Base-by-base conservation (phyloP, 768 basidiomycete genomes). In the Chlorophyllum brunneum region DNA sequence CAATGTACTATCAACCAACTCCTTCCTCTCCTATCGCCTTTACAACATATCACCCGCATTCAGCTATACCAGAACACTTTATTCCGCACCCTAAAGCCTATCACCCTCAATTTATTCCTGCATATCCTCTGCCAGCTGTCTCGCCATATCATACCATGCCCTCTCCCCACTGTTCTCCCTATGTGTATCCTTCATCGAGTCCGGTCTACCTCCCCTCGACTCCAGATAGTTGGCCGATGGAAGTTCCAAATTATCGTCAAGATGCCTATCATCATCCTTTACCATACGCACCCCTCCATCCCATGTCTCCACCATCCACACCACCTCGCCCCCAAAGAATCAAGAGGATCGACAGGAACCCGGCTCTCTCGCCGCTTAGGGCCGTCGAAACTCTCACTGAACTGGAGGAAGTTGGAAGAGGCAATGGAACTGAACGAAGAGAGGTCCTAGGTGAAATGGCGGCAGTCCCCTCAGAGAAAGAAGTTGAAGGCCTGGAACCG, bases 71-170 rank as follows among this genome's bases (percentile, higher is more conserved):
- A 2, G 47, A 48, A 39, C 47, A 48, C 9, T 38, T 38, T 26
- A 38, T 48, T n/a, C 36, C 37, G 2, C 36, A 39, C 24, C 47
- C 34, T 20, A 11, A 24, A 5, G 16, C 31, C n/a, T 39, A 48
- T 27, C 47, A 37, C 27, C 47, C 47, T 48, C 47, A 48, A 18
- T 26, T 48, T n/a, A 15, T 38, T 18, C 37, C 47, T 8, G 15
- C 33, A 2, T 39, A 37, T 18, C 23, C 47, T 9, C 47, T 26
- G 13, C 47, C 47, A 5, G 31, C 36, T 4, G 23, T 15, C 20
- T 48, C 47, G 8, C 47, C 47, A 15, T 48, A 48, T 38, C 37
- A 48, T 16, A 13, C 47, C 23, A 48, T 48, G 37, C 26, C 47
- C 15, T 48, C 47, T 2, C 47, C 37, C 11, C 39, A 39, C 10